These are phyloP conservation scores for Dendrobium officinale DNA, from an alignment of 106 monocot species.

Conservation along the genomic window DNA sequence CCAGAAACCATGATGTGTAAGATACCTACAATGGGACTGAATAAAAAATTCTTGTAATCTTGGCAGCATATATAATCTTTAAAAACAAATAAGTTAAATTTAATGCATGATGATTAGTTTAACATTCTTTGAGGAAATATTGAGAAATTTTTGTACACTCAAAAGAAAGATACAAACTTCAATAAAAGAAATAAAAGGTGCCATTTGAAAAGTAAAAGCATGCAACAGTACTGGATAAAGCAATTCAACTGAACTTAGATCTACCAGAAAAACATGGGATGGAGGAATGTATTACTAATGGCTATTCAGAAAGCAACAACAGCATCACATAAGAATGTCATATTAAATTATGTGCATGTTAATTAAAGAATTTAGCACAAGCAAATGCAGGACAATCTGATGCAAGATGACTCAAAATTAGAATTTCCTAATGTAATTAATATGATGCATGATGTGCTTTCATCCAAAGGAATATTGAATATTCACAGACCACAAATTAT, in stretches of 20 bases:
- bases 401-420: too few relatives aligned
- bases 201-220: background rate
- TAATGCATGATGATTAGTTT: background rate
- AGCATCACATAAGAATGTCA: background rate
- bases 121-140: background rate
- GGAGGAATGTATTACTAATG: background rate
- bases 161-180: background rate
- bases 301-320: background rate
- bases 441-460: too few relatives aligned
- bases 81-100: background rate
- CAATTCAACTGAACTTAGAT: background rate
- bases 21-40: constrained; percentile 97
- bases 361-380: background rate
- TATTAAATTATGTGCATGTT: background rate
- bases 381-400: background rate
- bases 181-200: background rate
- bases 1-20: constrained; percentile 99
- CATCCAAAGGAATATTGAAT: too few relatives aligned
- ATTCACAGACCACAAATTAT: too few relatives aligned
- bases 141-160: background rate
- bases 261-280: background rate
- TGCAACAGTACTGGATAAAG: background rate
- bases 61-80: constrained; percentile 13
- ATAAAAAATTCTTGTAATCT: constrained; percentile 67
- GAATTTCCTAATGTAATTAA: too few relatives aligned